Evolutionary conservation across 1,284 basidiomycete genomes (phyloP).

Genomic region (Malassezia globosa): DNA sequence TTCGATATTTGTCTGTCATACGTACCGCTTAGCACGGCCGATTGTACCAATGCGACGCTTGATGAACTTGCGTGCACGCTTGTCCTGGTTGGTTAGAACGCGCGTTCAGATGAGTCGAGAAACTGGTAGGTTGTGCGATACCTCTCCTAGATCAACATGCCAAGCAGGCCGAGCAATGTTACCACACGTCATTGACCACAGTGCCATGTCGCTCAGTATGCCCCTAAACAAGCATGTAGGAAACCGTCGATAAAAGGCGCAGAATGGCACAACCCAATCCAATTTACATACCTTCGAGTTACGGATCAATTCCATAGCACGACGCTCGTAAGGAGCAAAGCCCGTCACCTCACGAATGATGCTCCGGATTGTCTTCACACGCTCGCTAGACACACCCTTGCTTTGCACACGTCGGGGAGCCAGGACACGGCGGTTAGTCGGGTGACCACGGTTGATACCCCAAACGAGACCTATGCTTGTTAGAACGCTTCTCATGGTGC

Average conservation of each 20-base stretch:
- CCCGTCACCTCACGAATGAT: slow-evolving; percentile 56
- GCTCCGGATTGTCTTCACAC: slow-evolving; percentile 35
- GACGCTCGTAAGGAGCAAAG: slow-evolving; percentile 95
- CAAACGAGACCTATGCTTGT: slow-evolving; percentile 63
- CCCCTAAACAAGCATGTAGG: no score
- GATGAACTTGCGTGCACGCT: slow-evolving; percentile 47
- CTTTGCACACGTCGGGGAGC: slow-evolving; percentile 71
- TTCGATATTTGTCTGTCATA: neutral
- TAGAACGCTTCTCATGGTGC: neutral
- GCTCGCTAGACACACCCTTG: slow-evolving; percentile 71
- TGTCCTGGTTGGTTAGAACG: no score
- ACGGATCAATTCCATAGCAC: slow-evolving; percentile 95
- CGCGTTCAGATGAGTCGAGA: neutral
- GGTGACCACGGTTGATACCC: slow-evolving; percentile 85
- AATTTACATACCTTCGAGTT: slow-evolving; percentile 75
- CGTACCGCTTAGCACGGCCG: slow-evolving; percentile 39
- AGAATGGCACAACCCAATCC: neutral
- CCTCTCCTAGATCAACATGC: neutral
- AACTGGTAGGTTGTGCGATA: neutral
- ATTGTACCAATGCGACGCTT: slow-evolving; percentile 45
- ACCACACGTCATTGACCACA: no score
- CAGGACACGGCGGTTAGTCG: slow-evolving; percentile 76
- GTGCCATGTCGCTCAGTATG: no score
- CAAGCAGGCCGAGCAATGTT: neutral
- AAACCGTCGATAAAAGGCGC: neutral